phyloP scores from a whole-genome alignment of 805 yeast genomes.

The Pichia occidentalis region DNA sequence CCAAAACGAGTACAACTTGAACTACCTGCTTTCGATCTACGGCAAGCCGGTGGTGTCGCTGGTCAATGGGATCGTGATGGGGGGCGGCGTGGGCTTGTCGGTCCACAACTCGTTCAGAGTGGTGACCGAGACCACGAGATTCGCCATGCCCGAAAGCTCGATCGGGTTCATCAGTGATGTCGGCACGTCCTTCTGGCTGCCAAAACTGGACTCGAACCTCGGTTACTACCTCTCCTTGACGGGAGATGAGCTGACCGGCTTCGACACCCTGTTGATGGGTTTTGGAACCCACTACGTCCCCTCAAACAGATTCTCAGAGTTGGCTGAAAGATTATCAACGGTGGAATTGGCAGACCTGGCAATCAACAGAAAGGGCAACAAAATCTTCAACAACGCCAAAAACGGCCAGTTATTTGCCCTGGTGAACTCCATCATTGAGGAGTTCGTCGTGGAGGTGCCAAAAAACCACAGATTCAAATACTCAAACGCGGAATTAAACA shows the following conservation, averaged over 20 bases:
- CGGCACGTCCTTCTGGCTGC: conserved; percentile 85
- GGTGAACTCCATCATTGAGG: conserved; percentile 70
- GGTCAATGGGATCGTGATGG: conserved; percentile 93
- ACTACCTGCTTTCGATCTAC: conserved; percentile 74
- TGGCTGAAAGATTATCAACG: conserved; percentile 60
- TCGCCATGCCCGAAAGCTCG: conserved; percentile 98
- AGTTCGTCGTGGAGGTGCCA: conserved; percentile 67
- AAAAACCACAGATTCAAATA: conserved; percentile 52
- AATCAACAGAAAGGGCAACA: conserved; percentile 10
- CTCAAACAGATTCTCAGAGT: conserved; percentile 51
- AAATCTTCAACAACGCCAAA: conserved; percentile 17
- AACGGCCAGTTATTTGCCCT: conserved; percentile 41
- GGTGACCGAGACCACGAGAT: conserved; percentile 83
- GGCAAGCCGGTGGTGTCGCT: conserved; percentile 80
- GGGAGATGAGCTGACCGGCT: conserved; percentile 70
- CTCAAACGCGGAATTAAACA: conserved; percentile 46
- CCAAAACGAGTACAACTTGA: conserved; percentile 71
- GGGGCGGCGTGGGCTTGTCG: conserved; percentile 93
- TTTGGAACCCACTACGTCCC: conserved; percentile 88
- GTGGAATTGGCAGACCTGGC: conserved; percentile 34
- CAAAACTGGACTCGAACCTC: conserved; percentile 71
- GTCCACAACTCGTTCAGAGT: conserved; percentile 89
- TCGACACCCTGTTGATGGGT: conserved; percentile 78
- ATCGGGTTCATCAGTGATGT: conserved; percentile 97
- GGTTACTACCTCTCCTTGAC: conserved; percentile 86